A percentile compares a stretch with the other conserved stretches of the same genome.
Evolutionary conservation across 345 rosid genomes (phyloP).

Genomic region (Iberis pinnata): DNA sequence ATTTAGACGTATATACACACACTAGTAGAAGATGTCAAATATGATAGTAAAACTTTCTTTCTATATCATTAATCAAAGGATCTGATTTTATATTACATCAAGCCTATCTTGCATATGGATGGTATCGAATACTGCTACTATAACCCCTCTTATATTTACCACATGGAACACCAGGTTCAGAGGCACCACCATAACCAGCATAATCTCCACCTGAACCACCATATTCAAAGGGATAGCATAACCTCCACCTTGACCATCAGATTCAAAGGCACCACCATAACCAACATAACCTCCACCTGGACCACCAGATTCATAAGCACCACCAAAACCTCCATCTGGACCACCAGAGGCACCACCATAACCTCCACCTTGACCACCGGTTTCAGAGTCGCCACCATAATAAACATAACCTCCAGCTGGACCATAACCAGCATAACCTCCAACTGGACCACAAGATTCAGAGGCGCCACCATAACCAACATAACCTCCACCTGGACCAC

Average conservation of each 20-base stretch:
- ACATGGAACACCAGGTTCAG: too few relatives aligned
- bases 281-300: slow-evolving; percentile 41
- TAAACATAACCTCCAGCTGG: slow-evolving; percentile 53
- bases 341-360: slow-evolving; percentile 72
- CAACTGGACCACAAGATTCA: slow-evolving; percentile 43
- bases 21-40: slow-evolving; percentile 14
- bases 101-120: slow-evolving; percentile 83
- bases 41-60: neutral
- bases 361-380: too few relatives aligned
- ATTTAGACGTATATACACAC: slow-evolving; percentile 19
- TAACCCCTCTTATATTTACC: slow-evolving; percentile 86
- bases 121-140: slow-evolving; percentile 92
- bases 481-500: slow-evolving; percentile 29
- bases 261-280: slow-evolving; percentile 40
- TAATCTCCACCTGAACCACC: slow-evolving; percentile 85
- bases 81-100: slow-evolving; percentile 10
- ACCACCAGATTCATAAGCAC: slow-evolving; percentile 75
- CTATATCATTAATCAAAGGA: slow-evolving; percentile 24
- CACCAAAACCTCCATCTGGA: slow-evolving; percentile 77
- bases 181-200: slow-evolving; percentile 64
- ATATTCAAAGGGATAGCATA: slow-evolving; percentile 33
- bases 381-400: too few relatives aligned
- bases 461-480: slow-evolving; percentile 56
- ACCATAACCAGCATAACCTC: slow-evolving; percentile 27
- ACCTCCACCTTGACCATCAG: slow-evolving; percentile 45